Conservation (phyloP, 805 yeast genomes). For the Ogataea saltuana region DNA sequence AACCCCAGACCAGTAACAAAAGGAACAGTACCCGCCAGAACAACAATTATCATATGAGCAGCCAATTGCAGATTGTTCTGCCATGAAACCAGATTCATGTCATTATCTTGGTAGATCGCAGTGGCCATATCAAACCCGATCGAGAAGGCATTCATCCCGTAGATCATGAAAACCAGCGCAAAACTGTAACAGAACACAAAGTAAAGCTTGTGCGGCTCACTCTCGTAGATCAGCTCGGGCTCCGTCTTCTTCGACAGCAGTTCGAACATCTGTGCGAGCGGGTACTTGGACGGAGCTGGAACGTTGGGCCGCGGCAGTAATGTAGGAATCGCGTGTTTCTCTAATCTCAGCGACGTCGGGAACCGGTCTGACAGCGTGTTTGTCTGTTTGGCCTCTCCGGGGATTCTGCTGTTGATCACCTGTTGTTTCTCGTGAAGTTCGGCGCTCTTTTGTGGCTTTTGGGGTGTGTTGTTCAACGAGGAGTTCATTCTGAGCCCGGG, state of each 20-base stretch:
- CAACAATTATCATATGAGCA: slow-evolving; percentile 35
- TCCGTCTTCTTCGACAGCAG: slow-evolving; percentile 49
- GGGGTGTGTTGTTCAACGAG: slow-evolving; percentile 6
- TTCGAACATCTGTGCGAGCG: slow-evolving; percentile 62
- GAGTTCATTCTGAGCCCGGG: slow-evolving; percentile 6
- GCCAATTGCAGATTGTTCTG: slow-evolving; percentile 27
- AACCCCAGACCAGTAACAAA: slow-evolving; percentile 41
- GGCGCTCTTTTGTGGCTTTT: slow-evolving; percentile 8
- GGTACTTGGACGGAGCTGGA: slow-evolving; percentile 65
- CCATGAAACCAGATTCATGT: slow-evolving; percentile 29
- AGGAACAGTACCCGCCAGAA: slow-evolving; percentile 44
- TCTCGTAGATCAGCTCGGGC: slow-evolving; percentile 78
- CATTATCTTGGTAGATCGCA: slow-evolving; percentile 33
- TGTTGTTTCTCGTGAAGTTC: slow-evolving; percentile 30
- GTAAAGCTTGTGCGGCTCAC: slow-evolving; percentile 79
- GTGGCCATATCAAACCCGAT: slow-evolving; percentile 34
- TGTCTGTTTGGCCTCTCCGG: slow-evolving; percentile 49
- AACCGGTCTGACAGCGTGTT: slow-evolving; percentile 58
- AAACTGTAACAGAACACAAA: slow-evolving; percentile 68
- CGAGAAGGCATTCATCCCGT: slow-evolving; percentile 50
- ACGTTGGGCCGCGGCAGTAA: slow-evolving; percentile 75
- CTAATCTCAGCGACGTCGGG: slow-evolving; percentile 62
- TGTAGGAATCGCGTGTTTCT: slow-evolving; percentile 63
- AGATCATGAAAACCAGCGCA: slow-evolving; percentile 68
- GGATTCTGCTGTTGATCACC: slow-evolving; percentile 48